Base-by-base conservation (phyloP, 148 eudicot genomes). In the Drosera capensis region DNA sequence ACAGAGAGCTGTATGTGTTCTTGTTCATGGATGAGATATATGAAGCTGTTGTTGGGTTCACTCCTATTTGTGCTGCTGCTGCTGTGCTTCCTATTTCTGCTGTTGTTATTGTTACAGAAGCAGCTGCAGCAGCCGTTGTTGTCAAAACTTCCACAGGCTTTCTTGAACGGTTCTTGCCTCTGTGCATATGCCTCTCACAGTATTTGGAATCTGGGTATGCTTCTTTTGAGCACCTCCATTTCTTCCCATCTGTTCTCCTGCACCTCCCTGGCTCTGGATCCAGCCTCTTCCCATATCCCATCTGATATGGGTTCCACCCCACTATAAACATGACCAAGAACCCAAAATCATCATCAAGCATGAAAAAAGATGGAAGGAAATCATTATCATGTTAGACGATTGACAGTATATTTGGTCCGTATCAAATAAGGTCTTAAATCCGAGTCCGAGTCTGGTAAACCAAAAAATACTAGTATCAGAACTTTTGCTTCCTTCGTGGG, bases 131-230 rank as follows among this genome's bases (percentile, higher is more conserved):
- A 22, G 68, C 58, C 43, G 65, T 1, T 52, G 67, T 16, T 18
- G 72, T 17, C 23, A 48, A 21, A 49, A 43, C 45, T 88, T 88
- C 97, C 95, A 90, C 97, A 78, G 93, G 95, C 95, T 90, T 90
- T 90, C 97, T 90, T 90, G 97, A 90, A 84, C 97, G 97, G 77
- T 90, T 90, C 52, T 86, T 68, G 68, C 97, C 97, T 80, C 97
- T 65, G 48, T 90, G 97, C 95, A 90, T 90, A 73, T 90, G 97
- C 40, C 93, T 69, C 36, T 90, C 95, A 62, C 97, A 90, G 74
- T 90, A 90, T 60, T 90, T 90, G 1, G 97, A 90, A 57, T 90
- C 95, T 23, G 87, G 79, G 50, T 80, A 80, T 3, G 97, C 97
- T 40, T 90, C 97, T 64, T 90, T n/a, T n/a, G n/a, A n/a, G n/a